Base-by-base conservation (phyloP, 73 alveolate genomes). In the Effrenium voratum region DNA sequence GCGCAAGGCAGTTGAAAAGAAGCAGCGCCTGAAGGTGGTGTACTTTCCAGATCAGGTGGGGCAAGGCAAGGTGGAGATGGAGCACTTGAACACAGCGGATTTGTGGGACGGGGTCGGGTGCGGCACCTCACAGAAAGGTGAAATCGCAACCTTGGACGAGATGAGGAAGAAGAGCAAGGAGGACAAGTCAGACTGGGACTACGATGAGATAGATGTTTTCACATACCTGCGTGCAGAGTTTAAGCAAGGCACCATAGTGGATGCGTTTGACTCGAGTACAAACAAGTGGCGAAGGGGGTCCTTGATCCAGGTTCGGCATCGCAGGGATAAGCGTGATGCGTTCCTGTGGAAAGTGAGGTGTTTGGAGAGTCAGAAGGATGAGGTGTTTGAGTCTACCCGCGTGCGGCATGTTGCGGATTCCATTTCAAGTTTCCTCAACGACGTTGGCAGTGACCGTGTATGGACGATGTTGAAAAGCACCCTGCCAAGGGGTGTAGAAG, bases 101-200 rank as follows among this genome's bases (percentile, higher is more conserved):
- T 38, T 50, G 34, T 82, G 93, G 93, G 45, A 82, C 24, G 76
- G 52, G 34, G 40, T 50, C 6, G 93, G 93, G 2, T 55, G 43
- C 22, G 93, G 93, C 6, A 76, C 55, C 32, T 50, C 77, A 3
- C 93, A 82, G 44, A 82, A 82, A 50, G 75, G 55, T 10, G 93
- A 82, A 52, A 34, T 82, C 16, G 93, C 93, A 30, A 57, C 63
- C 34, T 44, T 85, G 81, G 80, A 85, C 60, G 13, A 5, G 34
- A 57, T 57, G 93, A 41, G 34, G 34, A n/a, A 32, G 28, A 4
- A 59, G 34, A 75, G 40, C 10, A 15, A 5, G 44, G 44, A 0
- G 57, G 81, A 55, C 36, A 81, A 81, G 2, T 22, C 45, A 2
- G 60, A 15, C 30, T 85, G 93, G 93, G 59, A 55, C 30, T 85